Conservation (phyloP, 352 stramenopile species). For the Elongisporangium senticosum region DNA sequence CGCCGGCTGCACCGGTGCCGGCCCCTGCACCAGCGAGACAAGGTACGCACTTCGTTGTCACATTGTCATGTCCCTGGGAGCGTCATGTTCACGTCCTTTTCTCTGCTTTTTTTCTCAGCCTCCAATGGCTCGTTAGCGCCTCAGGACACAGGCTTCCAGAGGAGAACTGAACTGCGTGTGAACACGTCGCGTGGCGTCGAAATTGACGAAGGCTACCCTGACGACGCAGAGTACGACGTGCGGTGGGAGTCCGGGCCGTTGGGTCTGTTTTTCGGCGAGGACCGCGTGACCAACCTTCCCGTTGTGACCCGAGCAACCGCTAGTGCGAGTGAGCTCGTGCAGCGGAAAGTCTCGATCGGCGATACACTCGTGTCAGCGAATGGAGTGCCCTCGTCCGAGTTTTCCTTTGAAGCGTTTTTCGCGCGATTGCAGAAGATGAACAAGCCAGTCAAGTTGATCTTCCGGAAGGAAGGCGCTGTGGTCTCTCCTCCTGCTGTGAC, state of each 20-base stretch:
- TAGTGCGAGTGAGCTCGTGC: constrained; percentile 61
- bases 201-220: neutral
- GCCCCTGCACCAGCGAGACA: neutral
- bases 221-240: constrained; percentile 55
- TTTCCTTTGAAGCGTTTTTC: constrained; percentile 81
- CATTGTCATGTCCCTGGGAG: neutral
- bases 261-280: constrained; percentile 81
- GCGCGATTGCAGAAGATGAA: constrained; percentile 76
- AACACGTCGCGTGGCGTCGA: constrained; percentile 15
- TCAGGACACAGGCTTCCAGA: neutral
- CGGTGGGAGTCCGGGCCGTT: constrained; percentile 77
- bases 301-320: constrained; percentile 75
- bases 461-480: constrained; percentile 25
- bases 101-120: neutral
- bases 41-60: neutral
- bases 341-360: constrained; percentile 62
- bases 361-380: constrained; percentile 81
- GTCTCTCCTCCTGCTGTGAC: neutral
- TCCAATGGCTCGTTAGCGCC: neutral
- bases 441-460: constrained; percentile 76
- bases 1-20: constrained; percentile 4
- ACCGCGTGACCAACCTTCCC: constrained; percentile 55
- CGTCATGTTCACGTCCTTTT: neutral
- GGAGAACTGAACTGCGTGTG: neutral
- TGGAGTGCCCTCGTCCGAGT: constrained; percentile 56